These are phyloP conservation scores for Acephala macrosclerotiorum DNA, from an alignment of 2,329 filamentous ascomycete genomes.

Conservation along the genomic window DNA sequence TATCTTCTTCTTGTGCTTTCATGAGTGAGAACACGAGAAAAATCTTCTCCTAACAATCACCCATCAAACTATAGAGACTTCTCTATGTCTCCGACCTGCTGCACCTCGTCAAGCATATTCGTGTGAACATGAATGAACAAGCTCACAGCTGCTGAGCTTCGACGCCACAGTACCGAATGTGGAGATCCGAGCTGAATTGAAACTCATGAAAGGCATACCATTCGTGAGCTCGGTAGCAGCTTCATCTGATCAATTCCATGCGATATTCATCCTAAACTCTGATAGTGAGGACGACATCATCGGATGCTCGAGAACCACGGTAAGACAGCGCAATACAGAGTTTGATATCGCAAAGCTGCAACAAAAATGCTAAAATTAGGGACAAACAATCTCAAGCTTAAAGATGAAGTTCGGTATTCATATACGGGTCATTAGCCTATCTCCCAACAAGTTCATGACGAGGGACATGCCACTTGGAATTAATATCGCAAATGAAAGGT, in stretches of 20 bases:
- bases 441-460: background rate
- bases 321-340: background rate
- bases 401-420: background rate
- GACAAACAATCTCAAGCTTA: background rate
- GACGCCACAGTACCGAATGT: background rate
- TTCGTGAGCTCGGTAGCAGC: background rate
- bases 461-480: background rate
- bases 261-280: conserved; percentile 1
- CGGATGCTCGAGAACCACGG: background rate
- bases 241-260: conserved; percentile 4
- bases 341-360: conserved; percentile 1
- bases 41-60: conserved; percentile 2
- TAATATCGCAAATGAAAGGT: background rate
- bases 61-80: background rate
- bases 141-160: background rate
- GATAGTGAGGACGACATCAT: background rate
- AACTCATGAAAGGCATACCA: conserved; percentile 1
- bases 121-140: background rate
- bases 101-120: background rate
- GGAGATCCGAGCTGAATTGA: background rate
- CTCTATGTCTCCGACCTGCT: background rate
- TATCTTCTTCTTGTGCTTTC: background rate
- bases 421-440: background rate
- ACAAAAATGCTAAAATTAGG: background rate
- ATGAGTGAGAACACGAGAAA: background rate